Evolutionary conservation across 208 protist genomes (phyloP), one percentile per base, ranked within the genome.

Genomic region (Trypanosoma brucei): DNA sequence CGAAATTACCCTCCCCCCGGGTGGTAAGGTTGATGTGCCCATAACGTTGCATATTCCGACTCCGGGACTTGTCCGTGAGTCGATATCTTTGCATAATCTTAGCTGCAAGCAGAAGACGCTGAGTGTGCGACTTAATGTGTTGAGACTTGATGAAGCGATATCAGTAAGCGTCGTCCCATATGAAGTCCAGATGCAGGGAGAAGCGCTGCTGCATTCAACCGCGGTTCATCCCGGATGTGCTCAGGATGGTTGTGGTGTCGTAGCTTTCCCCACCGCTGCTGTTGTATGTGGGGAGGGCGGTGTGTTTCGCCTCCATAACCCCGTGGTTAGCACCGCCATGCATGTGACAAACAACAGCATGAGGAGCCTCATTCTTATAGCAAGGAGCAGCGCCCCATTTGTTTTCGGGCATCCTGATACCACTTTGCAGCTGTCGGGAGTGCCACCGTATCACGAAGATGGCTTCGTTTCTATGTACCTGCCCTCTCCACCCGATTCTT

Each of bases 71-170:
- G 59, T 82, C 37, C 64, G 70, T n/a, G 83, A 86, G 65, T 67
- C 70, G 53, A 44, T 94, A 34, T 58, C 75, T 11, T 46, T 94
- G 2, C 56, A 75, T 58, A 94, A 94, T 55, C 63, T 74, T 46
- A 91, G 76, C 65, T 89, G 81, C 46, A 55, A 56, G 35, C 88
- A 94, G 63, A 78, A 82, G 31, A 63, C 78, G 3, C 76, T 89
- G 11, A 70, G 50, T 9, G 62, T 89, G 8, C 46, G 54, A 13
- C 9, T 93, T 30, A 75, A 64, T 36, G 72, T 76, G 39, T 65
- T 93, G 34, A 66, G 76, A 9, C 75, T 65, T 36, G 81, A 87
- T 65, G 75, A 80, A 36, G 65, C 71, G 9, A 76, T 87, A 50
- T 75, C 71, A 1, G 76, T 75, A 0, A 22, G 11, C 14, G 55